Conservation (phyloP, 108 stramenopile genomes). For the Nannochloropsis gaditana region DNA sequence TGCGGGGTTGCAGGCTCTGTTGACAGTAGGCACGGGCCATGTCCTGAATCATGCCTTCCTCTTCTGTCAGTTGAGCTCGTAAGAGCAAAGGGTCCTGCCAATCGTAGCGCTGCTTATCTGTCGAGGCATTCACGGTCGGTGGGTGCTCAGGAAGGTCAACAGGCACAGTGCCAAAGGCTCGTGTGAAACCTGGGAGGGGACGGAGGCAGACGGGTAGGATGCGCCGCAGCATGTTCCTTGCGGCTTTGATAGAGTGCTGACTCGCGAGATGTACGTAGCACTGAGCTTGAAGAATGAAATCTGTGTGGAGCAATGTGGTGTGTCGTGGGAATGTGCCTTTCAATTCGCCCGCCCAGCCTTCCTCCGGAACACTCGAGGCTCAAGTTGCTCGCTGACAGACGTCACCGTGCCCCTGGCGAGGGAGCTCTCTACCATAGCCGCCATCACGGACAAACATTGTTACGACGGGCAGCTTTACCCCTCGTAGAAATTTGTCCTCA, state of each 20-base stretch:
- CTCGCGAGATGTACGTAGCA: too few relatives aligned
- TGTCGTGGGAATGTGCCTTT: too few relatives aligned
- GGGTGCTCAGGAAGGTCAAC: background rate
- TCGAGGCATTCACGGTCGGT: background rate
- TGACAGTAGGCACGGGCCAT: slow-evolving; percentile 70
- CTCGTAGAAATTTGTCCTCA: too few relatives aligned
- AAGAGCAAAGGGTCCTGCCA: slow-evolving; percentile 20
- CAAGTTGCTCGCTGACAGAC: too few relatives aligned
- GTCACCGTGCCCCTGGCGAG: too few relatives aligned
- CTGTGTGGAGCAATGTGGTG: too few relatives aligned
- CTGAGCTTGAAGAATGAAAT: too few relatives aligned
- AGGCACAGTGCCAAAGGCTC: background rate
- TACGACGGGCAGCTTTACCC: too few relatives aligned
- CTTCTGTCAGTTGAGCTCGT: slow-evolving; percentile 15
- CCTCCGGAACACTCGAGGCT: too few relatives aligned
- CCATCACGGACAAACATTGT: too few relatives aligned
- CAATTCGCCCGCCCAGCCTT: too few relatives aligned
- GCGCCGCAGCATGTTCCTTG: background rate
- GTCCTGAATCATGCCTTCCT: slow-evolving; percentile 51
- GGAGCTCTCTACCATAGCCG: too few relatives aligned
- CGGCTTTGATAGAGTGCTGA: background rate
- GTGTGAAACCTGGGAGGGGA: background rate
- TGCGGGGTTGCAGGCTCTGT: slow-evolving; percentile 65
- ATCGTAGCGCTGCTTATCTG: background rate
- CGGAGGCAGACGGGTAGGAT: background rate